Base-by-base conservation (phyloP, 208 protist species). In the Leptomonas pyrrhocoris region DNA sequence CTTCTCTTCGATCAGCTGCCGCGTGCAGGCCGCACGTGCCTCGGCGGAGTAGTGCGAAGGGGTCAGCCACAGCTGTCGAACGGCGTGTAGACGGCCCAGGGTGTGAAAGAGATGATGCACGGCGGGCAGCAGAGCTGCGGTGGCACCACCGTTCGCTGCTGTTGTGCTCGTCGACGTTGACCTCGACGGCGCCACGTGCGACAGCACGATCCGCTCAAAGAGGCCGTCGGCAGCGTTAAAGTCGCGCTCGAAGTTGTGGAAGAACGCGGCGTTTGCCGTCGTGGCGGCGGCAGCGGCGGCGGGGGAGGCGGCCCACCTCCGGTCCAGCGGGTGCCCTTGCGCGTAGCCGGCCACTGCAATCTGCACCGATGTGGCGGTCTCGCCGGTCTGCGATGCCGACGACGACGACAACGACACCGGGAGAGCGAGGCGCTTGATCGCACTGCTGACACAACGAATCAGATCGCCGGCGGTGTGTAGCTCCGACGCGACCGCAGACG, bases 281-380 rank as follows among this genome's bases (percentile, higher is more conserved):
- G 51, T 38, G 12, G 40, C 40, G 28, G 57, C 30, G 8, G 40
- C 40, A 8, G 40, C 57, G 25, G 56, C 16, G 8, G 30, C 34
- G 27, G 38, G 12, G 19, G 51, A 13, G 0, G 21, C 3, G 18
- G 21, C 56, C 80, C 80, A 85, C 1, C 15, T n/a, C 18, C 80
- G 70, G 7, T 81, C 66, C 12, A 74, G 67, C 18, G 73, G 73
- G 48, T 85, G 76, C 0, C 80, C 80, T 23, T 85, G 80, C n/a
- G 80, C 72, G 76, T 85, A 85, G n/a, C 80, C 80, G 9, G 69
- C 76, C 23, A 81, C 70, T 3, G 45, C 65, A 15, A 81, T 16
- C 21, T 49, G 27, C 36, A 72, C 27, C 59, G 50, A n/a, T n/a
- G n/a, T n/a, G n/a, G n/a, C n/a, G n/a, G n/a, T n/a, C n/a, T n/a